Conservation (phyloP, 495 filamentous ascomycete genomes). For the Hyaloscypha variabilis region DNA sequence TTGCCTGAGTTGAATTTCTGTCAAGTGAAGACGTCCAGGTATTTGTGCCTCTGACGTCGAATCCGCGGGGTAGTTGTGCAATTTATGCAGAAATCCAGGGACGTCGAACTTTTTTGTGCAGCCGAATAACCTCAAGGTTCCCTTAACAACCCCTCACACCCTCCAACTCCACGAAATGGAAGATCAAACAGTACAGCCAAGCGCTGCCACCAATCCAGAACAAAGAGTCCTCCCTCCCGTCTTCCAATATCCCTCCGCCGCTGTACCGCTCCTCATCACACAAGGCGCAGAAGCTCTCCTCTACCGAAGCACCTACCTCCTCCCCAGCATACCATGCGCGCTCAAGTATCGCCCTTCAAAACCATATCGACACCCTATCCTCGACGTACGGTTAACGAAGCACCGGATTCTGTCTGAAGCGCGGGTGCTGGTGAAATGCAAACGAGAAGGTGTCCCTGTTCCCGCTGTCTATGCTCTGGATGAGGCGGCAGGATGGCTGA, state of each 20-base stretch:
- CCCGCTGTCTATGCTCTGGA: conserved; percentile 78
- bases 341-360: conserved; percentile 95
- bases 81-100: background rate
- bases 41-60: conserved; percentile 3
- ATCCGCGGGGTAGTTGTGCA: background rate
- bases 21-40: background rate
- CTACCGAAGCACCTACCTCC: conserved; percentile 83
- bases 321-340: conserved; percentile 67
- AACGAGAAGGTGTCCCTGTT: conserved; percentile 75
- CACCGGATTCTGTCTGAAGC: conserved; percentile 87
- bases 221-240: background rate
- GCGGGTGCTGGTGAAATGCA: conserved; percentile 73
- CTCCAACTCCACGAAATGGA: background rate
- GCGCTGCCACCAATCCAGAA: background rate
- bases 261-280: conserved; percentile 64
- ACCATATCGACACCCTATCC: conserved; percentile 86
- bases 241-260: conserved; percentile 28
- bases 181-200: background rate
- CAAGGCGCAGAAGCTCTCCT: conserved; percentile 96
- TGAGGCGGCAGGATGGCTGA: conserved; percentile 81
- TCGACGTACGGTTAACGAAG: conserved; percentile 85
- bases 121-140: background rate
- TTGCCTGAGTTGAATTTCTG: background rate
- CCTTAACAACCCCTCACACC: background rate
- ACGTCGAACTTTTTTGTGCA: background rate